phyloP scores from a whole-genome alignment of 2,329 filamentous ascomycete genomes.

The Huntiella omanensis region DNA sequence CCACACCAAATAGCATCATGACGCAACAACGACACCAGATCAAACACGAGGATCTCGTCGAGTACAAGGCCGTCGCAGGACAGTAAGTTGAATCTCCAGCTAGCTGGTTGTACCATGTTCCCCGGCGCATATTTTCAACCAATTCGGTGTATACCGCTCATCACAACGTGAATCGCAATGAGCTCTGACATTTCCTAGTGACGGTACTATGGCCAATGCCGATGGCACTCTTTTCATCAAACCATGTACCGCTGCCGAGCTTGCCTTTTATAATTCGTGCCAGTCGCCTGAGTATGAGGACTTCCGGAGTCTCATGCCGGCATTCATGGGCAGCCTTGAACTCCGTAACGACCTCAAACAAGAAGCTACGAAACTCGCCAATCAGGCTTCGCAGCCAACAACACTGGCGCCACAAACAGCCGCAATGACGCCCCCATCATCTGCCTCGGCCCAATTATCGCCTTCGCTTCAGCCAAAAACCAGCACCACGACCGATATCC shows the following conservation, averaged over 20 bases:
- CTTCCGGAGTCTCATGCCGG: constrained; percentile 66
- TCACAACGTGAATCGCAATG: background rate
- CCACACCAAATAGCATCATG: background rate
- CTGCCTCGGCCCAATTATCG: constrained; percentile 24
- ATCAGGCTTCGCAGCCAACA: constrained; percentile 3
- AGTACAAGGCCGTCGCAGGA: constrained; percentile 62
- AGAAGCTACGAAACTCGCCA: background rate
- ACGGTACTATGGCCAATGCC: constrained; percentile 71
- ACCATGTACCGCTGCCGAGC: constrained; percentile 70
- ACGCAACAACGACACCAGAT: background rate
- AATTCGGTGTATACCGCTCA: background rate
- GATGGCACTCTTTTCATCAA: constrained; percentile 83
- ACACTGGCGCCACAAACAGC: constrained; percentile 10
- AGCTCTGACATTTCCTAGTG: constrained; percentile 31
- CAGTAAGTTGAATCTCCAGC: constrained; percentile 40
- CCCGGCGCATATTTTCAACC: too few relatives aligned
- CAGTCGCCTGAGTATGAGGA: constrained; percentile 36
- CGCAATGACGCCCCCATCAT: constrained; percentile 11
- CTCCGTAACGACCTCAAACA: constrained; percentile 35
- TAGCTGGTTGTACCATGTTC: background rate
- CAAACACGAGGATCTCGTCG: constrained; percentile 15
- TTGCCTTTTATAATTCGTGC: constrained; percentile 74
- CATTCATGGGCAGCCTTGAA: constrained; percentile 61
- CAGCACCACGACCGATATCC: constrained; percentile 14
- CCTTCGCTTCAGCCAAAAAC: constrained; percentile 17